Conservation (phyloP, 768 basidiomycete genomes). For the Amanita molliuscula region DNA sequence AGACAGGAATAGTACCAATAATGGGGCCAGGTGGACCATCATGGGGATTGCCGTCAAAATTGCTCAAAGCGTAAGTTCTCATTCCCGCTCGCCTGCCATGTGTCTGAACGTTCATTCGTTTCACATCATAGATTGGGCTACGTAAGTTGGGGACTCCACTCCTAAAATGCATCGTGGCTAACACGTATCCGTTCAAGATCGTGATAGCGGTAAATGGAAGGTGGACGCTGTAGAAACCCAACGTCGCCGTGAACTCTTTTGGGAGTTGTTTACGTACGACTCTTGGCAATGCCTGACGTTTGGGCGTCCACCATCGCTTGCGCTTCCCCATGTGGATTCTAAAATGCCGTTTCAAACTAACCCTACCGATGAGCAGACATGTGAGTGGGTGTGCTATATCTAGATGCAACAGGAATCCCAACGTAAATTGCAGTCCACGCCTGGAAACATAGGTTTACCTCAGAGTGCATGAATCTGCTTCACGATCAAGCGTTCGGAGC, state of each 20-base stretch:
- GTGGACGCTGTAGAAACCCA: slow-evolving; percentile 48
- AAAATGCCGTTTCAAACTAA: slow-evolving; percentile 46
- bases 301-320: slow-evolving; percentile 60
- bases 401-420: neutral
- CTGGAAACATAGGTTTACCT: slow-evolving; percentile 63
- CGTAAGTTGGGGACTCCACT: slow-evolving; percentile 30
- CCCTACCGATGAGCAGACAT: slow-evolving; percentile 43
- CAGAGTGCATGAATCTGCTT: slow-evolving; percentile 59
- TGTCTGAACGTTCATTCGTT: slow-evolving; percentile 6
- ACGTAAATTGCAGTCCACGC: slow-evolving; percentile 34
- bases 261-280: slow-evolving; percentile 50
- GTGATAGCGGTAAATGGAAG: slow-evolving; percentile 62
- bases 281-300: slow-evolving; percentile 59
- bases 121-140: slow-evolving; percentile 45
- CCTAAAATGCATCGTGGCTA: neutral
- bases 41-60: slow-evolving; percentile 65
- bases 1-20: slow-evolving; percentile 57
- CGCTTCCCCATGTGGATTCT: slow-evolving; percentile 57
- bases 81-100: slow-evolving; percentile 11
- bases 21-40: slow-evolving; percentile 55
- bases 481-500: slow-evolving; percentile 68
- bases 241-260: slow-evolving; percentile 56
- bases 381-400: slow-evolving; percentile 25
- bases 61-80: slow-evolving; percentile 51
- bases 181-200: slow-evolving; percentile 30